Evolutionary conservation across 768 basidiomycete genomes (phyloP), one percentile per base, ranked within the genome.

Genomic region (Auricularia sp.): DNA sequence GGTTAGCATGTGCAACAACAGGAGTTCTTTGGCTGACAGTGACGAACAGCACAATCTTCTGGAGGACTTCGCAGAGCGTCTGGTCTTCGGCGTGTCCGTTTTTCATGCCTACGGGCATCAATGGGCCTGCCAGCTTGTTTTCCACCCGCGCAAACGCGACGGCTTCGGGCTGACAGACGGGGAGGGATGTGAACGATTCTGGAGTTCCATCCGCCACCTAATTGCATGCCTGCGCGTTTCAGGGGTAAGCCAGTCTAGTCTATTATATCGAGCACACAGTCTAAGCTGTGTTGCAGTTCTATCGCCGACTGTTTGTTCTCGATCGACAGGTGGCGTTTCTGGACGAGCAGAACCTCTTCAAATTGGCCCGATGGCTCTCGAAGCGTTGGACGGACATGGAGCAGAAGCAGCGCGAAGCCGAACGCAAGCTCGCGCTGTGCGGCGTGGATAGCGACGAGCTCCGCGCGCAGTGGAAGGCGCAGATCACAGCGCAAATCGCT

Each of bases 81-180:
- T 79, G 2, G 14, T 45, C 0, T 77, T 77, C 45, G 73, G 71
- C 0, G 76, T 75, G 0, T 73, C 71, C 3, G 77, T 74, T 1
- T 75, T 80, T 73, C 79, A 81, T 65, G 76, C 74, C 0, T 78
- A 77, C 62, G 74, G 73, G 14, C 78, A 78, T 62, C 71, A 76
- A 61, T 78, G 75, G 77, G 66, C 74, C 1, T 77, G 76, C 61
- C 76, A 77, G 42, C 62, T 80, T 1, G 47, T 72, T 0, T 78
- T 77, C 62, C 75, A 76, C 51, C 77, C 74, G 2, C 68, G 74
- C 6, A 62, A 77, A 24, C 44, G 66, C 7, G 11, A 54, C 8
- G 75, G 75, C 6, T 65, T 77, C 42, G 76, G 78, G 0, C 51
- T 77, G 3, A 70, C 73, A 0, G 75, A 79, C 65, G 73, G 75